Conservation (phyloP, 371 early-diverging fungal species). For the Syncephalastrum contaminatum region DNA sequence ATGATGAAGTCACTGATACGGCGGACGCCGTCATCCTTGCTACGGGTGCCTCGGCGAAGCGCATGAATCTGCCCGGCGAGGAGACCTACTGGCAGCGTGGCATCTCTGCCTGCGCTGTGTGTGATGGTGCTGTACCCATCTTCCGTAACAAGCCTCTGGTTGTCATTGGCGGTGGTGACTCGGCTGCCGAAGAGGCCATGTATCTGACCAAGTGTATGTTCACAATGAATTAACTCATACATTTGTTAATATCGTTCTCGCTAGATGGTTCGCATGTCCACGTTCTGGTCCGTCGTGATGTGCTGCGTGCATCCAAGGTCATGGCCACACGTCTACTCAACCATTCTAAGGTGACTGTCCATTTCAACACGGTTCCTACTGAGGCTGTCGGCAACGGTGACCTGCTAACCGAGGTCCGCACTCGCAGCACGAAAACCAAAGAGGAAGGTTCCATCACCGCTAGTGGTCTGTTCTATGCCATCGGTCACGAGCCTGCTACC, state of each 20-base stretch:
- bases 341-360: constrained; percentile 90
- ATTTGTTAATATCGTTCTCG: constrained; percentile 1
- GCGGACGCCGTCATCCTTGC: constrained; percentile 93
- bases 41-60: constrained; percentile 98
- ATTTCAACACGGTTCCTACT: constrained; percentile 87
- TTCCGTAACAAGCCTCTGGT: constrained; percentile 92
- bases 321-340: constrained; percentile 87
- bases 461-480: constrained; percentile 98
- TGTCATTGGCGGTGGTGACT: constrained; percentile 99
- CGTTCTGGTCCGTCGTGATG: constrained; percentile 94
- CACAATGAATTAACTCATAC: background rate
- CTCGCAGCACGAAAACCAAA: constrained; percentile 69
- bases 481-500: constrained; percentile 97
- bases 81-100: constrained; percentile 70
- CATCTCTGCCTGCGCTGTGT: constrained; percentile 99
- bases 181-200: constrained; percentile 98
- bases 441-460: constrained; percentile 69
- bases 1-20: constrained; percentile 66
- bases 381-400: constrained; percentile 85
- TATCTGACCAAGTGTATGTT: constrained; percentile 85
- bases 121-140: constrained; percentile 98
- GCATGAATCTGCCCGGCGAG: constrained; percentile 73
- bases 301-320: constrained; percentile 95
- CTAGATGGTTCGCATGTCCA: constrained; percentile 84
- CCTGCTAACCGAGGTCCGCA: constrained; percentile 71